Percentiles rank a stretch among this genome's conserved stretches.
phyloP scores from a whole-genome alignment of 495 filamentous ascomycete species.

The Xylaria flabelliformis region DNA sequence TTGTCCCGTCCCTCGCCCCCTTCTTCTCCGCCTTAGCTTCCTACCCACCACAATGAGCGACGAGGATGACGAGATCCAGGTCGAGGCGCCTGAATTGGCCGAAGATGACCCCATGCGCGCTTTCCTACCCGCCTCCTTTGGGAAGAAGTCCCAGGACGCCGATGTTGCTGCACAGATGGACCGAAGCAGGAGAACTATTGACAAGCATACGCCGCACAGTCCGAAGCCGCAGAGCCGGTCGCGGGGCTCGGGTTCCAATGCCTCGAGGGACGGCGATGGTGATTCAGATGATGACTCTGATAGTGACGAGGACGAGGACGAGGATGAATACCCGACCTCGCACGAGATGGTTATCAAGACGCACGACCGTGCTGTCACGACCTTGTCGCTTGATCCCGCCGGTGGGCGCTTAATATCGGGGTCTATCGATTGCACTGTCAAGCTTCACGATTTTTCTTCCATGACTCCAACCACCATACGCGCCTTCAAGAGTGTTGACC shows the following conservation, averaged over 20 bases:
- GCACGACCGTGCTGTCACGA: slow-evolving; percentile 88
- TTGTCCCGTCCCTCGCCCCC: not conserved
- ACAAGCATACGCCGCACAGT: slow-evolving; percentile 31
- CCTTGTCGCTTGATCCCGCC: slow-evolving; percentile 80
- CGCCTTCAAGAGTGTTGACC: slow-evolving; percentile 92
- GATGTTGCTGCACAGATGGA: slow-evolving; percentile 82
- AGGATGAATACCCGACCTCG: slow-evolving; percentile 91
- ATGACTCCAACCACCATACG: slow-evolving; percentile 94
- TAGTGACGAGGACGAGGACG: slow-evolving; percentile 78
- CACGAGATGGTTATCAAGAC: slow-evolving; percentile 92
- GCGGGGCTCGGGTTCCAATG: slow-evolving; percentile 44
- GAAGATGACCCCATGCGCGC: slow-evolving; percentile 79
- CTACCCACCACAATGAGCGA: slow-evolving; percentile 46
- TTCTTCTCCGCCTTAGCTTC: not conserved
- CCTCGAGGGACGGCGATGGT: slow-evolving; percentile 57
- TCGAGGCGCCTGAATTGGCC: slow-evolving; percentile 56
- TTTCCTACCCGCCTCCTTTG: slow-evolving; percentile 85
- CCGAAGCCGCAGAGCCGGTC: slow-evolving; percentile 33
- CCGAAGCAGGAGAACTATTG: slow-evolving; percentile 66
- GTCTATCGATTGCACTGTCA: slow-evolving; percentile 88
- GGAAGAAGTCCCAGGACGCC: slow-evolving; percentile 75
- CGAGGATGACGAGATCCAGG: slow-evolving; percentile 68
- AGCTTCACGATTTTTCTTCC: slow-evolving; percentile 92
- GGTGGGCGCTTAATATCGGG: slow-evolving; percentile 86
- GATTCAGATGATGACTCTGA: slow-evolving; percentile 63